Percentiles rank a stretch among this genome's conserved stretches.
Evolutionary conservation across 1,284 basidiomycete species (phyloP).

Genomic region (Amylostereum areolatum): DNA sequence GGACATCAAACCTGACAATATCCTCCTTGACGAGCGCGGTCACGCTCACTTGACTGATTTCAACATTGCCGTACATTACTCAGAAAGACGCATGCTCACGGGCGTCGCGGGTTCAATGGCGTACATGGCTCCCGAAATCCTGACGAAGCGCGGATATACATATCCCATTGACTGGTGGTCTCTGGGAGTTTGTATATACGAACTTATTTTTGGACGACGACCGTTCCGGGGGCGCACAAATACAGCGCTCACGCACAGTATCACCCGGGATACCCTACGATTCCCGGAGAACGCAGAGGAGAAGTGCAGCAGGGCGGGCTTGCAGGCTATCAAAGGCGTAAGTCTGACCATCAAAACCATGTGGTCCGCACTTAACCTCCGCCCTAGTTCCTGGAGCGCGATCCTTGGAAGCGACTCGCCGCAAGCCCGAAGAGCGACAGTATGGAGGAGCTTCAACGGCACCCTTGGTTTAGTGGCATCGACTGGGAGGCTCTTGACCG

Average conservation of each 20-base stretch:
- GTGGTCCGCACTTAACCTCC: background rate
- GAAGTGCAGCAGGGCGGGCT: constrained; percentile 61
- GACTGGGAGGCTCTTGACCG: constrained; percentile 84
- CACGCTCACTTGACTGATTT: constrained; percentile 98
- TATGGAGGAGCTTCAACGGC: constrained; percentile 69
- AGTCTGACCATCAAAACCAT: constrained; percentile 19
- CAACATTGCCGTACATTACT: constrained; percentile 97
- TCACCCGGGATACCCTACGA: constrained; percentile 68
- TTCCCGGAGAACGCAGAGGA: constrained; percentile 75
- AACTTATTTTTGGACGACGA: constrained; percentile 85
- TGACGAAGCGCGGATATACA: constrained; percentile 80
- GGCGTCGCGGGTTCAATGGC: constrained; percentile 99
- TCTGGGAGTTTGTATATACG: constrained; percentile 87
- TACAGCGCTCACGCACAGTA: constrained; percentile 83
- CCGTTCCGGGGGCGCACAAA: constrained; percentile 93
- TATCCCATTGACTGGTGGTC: constrained; percentile 97
- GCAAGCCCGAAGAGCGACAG: constrained; percentile 78
- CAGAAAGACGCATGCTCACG: constrained; percentile 75
- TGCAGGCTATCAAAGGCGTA: constrained; percentile 65
- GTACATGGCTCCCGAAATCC: constrained; percentile 97
- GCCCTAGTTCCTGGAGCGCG: constrained; percentile 77
- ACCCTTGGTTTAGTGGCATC: constrained; percentile 83
- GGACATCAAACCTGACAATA: constrained; percentile 97
- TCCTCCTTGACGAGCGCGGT: constrained; percentile 90
- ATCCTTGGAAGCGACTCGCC: constrained; percentile 75